phyloP scores from a whole-genome alignment of 2,329 filamentous ascomycete species.

The Xylariales sp. region DNA sequence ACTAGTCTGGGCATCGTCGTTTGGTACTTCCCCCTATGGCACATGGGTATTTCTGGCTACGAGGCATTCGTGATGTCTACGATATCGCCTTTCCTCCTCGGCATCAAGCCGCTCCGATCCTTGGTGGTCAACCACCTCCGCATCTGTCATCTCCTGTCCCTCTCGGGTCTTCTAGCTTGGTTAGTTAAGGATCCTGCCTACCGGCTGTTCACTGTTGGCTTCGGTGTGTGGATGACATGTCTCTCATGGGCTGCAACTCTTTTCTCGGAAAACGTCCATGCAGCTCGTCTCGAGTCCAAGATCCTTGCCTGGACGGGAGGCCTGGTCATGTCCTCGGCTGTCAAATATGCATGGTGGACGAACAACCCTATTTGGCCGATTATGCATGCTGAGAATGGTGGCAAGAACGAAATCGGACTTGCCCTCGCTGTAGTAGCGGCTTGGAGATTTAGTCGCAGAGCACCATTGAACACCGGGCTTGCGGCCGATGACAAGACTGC shows the following conservation, averaged over 20 bases:
- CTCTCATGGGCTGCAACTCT: conserved; percentile 81
- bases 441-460: conserved; percentile 67
- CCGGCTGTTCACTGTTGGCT: conserved; percentile 76
- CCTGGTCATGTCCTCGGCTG: conserved; percentile 76
- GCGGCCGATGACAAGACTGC: conserved; percentile 36
- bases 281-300: conserved; percentile 72
- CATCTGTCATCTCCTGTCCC: conserved; percentile 69
- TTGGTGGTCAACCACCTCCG: conserved; percentile 65
- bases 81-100: conserved; percentile 74
- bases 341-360: conserved; percentile 89
- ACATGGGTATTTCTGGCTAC: conserved; percentile 98
- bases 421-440: conserved; percentile 70
- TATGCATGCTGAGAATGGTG: conserved; percentile 84
- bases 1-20: conserved; percentile 85
- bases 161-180: conserved; percentile 76
- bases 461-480: conserved; percentile 41
- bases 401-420: conserved; percentile 84
- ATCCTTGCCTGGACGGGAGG: conserved; percentile 78
- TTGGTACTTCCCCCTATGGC: conserved; percentile 98
- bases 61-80: conserved; percentile 85
- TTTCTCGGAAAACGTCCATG: conserved; percentile 70
- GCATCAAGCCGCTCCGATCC: conserved; percentile 62
- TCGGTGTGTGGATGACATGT: conserved; percentile 75
- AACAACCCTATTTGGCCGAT: conserved; percentile 98
- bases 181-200: conserved; percentile 65